Base-by-base conservation (phyloP, 192 early-diverging fungal species). In the Linnemannia schmuckeri region DNA sequence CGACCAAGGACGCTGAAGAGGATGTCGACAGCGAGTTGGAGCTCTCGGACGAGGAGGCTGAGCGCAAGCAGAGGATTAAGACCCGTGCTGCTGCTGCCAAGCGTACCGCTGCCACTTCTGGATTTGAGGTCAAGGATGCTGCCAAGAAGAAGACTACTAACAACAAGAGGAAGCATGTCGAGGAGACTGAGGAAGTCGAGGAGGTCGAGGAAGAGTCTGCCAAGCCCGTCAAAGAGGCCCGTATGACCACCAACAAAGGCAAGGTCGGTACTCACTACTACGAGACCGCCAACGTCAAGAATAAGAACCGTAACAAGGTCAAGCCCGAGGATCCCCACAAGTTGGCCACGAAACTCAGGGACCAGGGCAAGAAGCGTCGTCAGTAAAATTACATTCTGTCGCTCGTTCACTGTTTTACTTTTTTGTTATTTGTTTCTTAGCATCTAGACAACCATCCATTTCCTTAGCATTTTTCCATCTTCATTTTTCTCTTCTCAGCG, bases 271-370 rank as follows among this genome's bases (percentile, higher is more conserved):
- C 91, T 52, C 95, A 99, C 88, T 99, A 93, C 88, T 99, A 99
- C 78, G 94, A 96, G 76, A 91, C 90, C 5, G 97, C 97, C 85
- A 99, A 99, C 88, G 95, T 99, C 87, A 99, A 99, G 92, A 98
- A 98, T 90, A 91, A 92, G 88, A 97, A 97, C 89, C 92, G 96
- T 55, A 96, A 94, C 88, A 97, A 96, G 85, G 87, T 87, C 55
- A 94, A 93, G 80, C 96, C 95, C 33, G 90, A 94, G 76, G 94
- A 95, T 61, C 92, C 91, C 27, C 75, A 87, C 24, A 91, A 91
- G 75, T 72, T 91, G 42, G 84, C 88, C 35, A 92, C 90, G 69
- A 90, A 88, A 70, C 75, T 93, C 42, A 81, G 80, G 54, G 82
- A 82, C 71, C 85, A 85, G 72, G 89, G 91, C 70, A 92, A 89